Percentiles rank a stretch among this genome's conserved stretches.
Evolutionary conservation across 2,329 filamentous ascomycete genomes (phyloP).

Genomic region (Alternaria triticimaculans): DNA sequence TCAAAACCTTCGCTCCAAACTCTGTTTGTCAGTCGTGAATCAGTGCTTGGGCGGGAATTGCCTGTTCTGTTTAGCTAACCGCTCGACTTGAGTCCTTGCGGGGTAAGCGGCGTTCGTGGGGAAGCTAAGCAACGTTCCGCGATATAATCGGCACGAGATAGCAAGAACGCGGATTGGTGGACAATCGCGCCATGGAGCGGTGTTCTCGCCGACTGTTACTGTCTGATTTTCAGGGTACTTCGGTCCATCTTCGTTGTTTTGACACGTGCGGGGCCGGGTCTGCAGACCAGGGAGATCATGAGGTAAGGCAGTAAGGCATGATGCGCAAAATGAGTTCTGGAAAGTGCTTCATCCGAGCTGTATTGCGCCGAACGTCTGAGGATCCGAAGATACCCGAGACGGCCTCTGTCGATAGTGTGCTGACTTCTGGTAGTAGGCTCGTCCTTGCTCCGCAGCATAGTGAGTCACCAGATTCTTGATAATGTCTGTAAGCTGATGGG

Average conservation of each 20-base stretch:
- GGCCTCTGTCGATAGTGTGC: neutral
- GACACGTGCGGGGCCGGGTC: constrained; percentile 6
- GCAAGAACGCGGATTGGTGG: constrained; percentile 3
- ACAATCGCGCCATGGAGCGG: neutral
- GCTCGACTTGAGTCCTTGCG: neutral
- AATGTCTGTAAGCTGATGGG: neutral
- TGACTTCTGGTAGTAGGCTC: neutral
- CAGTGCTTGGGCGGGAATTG: constrained; percentile 2
- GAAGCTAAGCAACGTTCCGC: constrained; percentile 15
- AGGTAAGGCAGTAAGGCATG: neutral
- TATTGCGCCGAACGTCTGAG: neutral
- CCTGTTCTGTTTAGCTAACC: constrained; percentile 10
- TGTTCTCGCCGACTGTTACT: neutral
- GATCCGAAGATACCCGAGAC: neutral
- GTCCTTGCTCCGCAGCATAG: neutral
- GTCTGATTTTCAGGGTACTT: constrained; percentile 4
- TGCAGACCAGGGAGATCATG: neutral
- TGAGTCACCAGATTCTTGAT: neutral
- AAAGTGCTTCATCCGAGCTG: neutral
- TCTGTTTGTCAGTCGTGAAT: neutral
- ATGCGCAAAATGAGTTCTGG: neutral
- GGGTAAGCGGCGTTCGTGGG: constrained; percentile 10
- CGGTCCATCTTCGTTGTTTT: neutral
- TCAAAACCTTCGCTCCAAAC: constrained; percentile 8
- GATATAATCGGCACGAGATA: neutral